Conservation (phyloP, 257 asterid species). For the Solanum boliviense region DNA sequence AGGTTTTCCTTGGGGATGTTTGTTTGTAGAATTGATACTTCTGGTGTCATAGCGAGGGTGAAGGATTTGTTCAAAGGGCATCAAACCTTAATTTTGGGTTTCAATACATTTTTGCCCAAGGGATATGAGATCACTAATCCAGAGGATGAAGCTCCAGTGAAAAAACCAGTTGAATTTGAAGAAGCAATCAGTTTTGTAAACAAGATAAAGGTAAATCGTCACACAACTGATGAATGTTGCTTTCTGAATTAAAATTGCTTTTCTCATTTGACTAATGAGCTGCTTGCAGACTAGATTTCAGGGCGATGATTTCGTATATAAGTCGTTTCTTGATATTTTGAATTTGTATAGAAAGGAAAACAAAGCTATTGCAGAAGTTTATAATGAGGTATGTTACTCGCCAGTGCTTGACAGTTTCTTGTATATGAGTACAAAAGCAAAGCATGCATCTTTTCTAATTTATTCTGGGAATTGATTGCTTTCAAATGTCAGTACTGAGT, state of each 20-base stretch:
- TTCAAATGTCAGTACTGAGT: neutral
- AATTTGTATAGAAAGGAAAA: constrained; percentile 66
- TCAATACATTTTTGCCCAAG: constrained; percentile 86
- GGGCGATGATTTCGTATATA: constrained; percentile 76
- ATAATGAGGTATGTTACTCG: constrained; percentile 55
- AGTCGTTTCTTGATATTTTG: constrained; percentile 86
- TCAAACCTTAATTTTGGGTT: constrained; percentile 74
- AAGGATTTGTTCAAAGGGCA: constrained; percentile 81
- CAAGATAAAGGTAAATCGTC: constrained; percentile 71
- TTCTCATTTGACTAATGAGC: constrained; percentile 17
- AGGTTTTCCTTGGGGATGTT: constrained; percentile 6
- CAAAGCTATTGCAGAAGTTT: constrained; percentile 64
- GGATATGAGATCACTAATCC: constrained; percentile 67
- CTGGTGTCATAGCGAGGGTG: constrained; percentile 63
- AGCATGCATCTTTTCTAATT: neutral
- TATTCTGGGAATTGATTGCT: neutral
- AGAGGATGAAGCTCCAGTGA: constrained; percentile 53
- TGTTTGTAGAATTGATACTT: constrained; percentile 49
- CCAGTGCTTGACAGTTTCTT: neutral
- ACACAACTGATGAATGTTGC: neutral
- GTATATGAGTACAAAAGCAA: neutral
- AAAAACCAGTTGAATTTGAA: constrained; percentile 62
- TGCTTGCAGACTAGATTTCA: constrained; percentile 73
- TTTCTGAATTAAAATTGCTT: neutral
- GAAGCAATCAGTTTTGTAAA: constrained; percentile 78